Evolutionary conservation across 768 basidiomycete genomes (phyloP).

Genomic region (Suillus sp.): DNA sequence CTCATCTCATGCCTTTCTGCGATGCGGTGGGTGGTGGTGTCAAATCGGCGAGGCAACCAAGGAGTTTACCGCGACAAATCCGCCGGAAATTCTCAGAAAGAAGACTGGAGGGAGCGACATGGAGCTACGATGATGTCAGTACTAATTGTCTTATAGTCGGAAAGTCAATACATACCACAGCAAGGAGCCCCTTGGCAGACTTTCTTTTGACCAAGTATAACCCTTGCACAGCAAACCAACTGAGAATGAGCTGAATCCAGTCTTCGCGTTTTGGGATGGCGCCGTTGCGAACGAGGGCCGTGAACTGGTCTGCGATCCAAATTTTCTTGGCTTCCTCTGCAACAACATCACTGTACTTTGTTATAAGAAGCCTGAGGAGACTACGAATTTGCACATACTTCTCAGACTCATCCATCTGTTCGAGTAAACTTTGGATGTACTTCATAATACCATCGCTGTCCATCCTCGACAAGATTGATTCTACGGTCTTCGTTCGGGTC

Average conservation of each 20-base stretch:
- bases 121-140: slow-evolving; percentile 49
- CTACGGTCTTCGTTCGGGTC: slow-evolving; percentile 91
- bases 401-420: slow-evolving; percentile 52
- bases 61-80: slow-evolving; percentile 67
- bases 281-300: slow-evolving; percentile 74
- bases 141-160: neutral
- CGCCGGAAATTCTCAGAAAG: slow-evolving; percentile 74
- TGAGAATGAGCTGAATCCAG: slow-evolving; percentile 73
- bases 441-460: slow-evolving; percentile 70
- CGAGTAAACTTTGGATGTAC: slow-evolving; percentile 74
- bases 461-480: slow-evolving; percentile 77
- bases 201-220: slow-evolving; percentile 78
- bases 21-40: slow-evolving; percentile 54
- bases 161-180: slow-evolving; percentile 49
- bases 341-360: slow-evolving; percentile 43
- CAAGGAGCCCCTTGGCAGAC: slow-evolving; percentile 61
- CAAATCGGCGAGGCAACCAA: slow-evolving; percentile 75
- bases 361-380: slow-evolving; percentile 7
- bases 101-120: slow-evolving; percentile 58
- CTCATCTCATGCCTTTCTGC: slow-evolving; percentile 49
- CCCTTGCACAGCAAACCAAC: slow-evolving; percentile 83
- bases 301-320: slow-evolving; percentile 90
- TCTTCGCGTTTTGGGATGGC: slow-evolving; percentile 78
- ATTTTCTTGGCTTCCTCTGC: slow-evolving; percentile 57
- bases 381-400: slow-evolving; percentile 38